phyloP scores from a whole-genome alignment of 805 yeast genomes.

The Metschnikowia bowlesiae region DNA sequence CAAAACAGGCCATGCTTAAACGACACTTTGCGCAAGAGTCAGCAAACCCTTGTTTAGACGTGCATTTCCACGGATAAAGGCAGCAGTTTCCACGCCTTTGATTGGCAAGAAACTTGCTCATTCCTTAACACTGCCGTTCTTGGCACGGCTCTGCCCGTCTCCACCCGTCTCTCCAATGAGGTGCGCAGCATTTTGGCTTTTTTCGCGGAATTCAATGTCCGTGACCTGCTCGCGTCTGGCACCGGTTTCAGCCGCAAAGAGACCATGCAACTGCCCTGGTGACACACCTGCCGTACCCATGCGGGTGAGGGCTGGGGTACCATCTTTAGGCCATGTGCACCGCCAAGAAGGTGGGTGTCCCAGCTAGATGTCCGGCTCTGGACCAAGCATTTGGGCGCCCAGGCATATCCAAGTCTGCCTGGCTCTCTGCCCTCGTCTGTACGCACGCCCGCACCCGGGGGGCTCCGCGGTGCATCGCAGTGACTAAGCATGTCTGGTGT shows the following conservation, averaged over 20 bases:
- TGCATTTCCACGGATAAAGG: neutral
- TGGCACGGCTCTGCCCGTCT: neutral
- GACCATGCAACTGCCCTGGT: too few relatives aligned
- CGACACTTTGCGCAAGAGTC: too few relatives aligned
- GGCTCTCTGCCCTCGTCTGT: neutral
- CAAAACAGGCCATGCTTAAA: too few relatives aligned
- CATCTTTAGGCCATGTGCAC: too few relatives aligned
- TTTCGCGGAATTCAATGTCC: conserved; percentile 1
- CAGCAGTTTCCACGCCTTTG: too few relatives aligned
- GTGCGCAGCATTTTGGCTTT: neutral
- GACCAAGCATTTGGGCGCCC: neutral
- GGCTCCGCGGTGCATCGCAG: neutral
- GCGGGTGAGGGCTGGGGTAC: too few relatives aligned
- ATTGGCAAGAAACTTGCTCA: neutral
- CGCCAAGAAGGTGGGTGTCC: too few relatives aligned
- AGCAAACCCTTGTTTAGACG: neutral
- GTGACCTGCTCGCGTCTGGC: conserved; percentile 1
- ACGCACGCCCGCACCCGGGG: neutral
- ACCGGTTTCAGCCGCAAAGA: conserved; percentile 2
- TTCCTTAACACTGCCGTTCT: neutral
- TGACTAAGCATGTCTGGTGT: neutral
- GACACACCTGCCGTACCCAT: too few relatives aligned
- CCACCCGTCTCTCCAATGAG: neutral
- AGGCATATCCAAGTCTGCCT: neutral
- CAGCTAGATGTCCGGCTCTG: neutral